Base-by-base conservation (phyloP, 805 yeast species). In the Saccharomycopsis fodiens region DNA sequence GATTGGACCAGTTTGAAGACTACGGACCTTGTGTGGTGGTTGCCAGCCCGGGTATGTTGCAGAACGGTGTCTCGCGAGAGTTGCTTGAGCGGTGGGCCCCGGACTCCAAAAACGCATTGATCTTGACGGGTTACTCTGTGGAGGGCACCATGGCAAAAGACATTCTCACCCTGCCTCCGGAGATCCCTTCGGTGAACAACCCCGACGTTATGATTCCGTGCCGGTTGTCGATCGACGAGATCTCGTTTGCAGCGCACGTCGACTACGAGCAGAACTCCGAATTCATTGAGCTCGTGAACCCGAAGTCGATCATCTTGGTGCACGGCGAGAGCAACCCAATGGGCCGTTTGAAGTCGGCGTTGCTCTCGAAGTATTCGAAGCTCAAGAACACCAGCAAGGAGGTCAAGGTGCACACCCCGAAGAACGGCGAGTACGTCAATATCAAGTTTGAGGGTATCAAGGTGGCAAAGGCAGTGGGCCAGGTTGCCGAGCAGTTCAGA, bases 191-290 rank as follows among this genome's bases (percentile, higher is more conserved):
- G 0, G 67, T 78, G 20, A 67, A 71, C n/a, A 86, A 85, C 54
- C 85, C 95, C 0, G 96, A 88, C 50, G 66, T 80, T 16, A 75
- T 78, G 48, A 82, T 93, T 35, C 97, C 97, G 3, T 78, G 98
- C 58, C 73, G 97, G 52, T 65, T 94, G 46, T 76, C 75, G 39
- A 81, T 93, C 15, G 97, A 91, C 53, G 99, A 93, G 62, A 82
- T 93, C 3, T 89, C 97, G 1, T 93, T 93, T 70, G 97, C 98
- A n/a, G 99, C 99, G 0, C 99, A 93, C 64, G 99, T 93, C 19
- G 99, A 93, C 60, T 93, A 83, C 63, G 87, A 85, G 56, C 96
- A 93, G 59, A 93, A 93, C 55, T 70, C 95, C 1, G 85, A 84
- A 46, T 93, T 93, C 58, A 93, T 93, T 48, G 96, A 89, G 54